Conservation (phyloP, 2,329 filamentous ascomycete genomes). For the Magnaporthiopsis rhizophila region DNA sequence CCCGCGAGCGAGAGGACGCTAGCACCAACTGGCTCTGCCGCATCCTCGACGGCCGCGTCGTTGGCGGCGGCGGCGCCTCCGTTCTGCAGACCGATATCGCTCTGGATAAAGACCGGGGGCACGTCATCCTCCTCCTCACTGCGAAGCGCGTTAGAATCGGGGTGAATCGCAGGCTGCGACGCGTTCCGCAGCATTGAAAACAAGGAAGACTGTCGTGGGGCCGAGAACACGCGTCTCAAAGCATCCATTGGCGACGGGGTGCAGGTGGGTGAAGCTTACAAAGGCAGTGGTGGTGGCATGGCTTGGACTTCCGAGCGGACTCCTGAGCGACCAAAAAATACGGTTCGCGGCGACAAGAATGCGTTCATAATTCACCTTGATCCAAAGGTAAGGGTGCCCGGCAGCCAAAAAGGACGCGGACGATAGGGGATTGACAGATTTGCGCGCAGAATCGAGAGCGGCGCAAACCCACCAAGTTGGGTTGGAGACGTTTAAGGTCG, state of each 20-base stretch:
- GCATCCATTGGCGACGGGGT: background rate
- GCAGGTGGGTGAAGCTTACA: background rate
- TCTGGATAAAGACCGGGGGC: background rate
- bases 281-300: constrained; percentile 8
- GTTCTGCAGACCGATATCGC: background rate
- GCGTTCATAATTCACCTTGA: constrained; percentile 2
- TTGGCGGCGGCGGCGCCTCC: background rate
- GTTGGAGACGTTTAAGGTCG: background rate
- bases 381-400: background rate
- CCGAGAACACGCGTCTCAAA: background rate
- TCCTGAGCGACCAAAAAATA: constrained; percentile 6
- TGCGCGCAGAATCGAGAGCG: background rate
- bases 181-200: background rate
- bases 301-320: background rate
- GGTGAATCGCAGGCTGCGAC: background rate
- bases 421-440: background rate
- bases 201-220: background rate
- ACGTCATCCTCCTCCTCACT: background rate
- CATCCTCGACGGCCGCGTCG: background rate
- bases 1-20: constrained; percentile 6
- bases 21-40: background rate
- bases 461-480: background rate
- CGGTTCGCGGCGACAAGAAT: background rate
- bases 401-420: background rate
- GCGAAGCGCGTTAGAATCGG: constrained; percentile 3